Evolutionary conservation across 495 filamentous ascomycete species (phyloP).

Genomic region (Xanthoparmelia taractica): DNA sequence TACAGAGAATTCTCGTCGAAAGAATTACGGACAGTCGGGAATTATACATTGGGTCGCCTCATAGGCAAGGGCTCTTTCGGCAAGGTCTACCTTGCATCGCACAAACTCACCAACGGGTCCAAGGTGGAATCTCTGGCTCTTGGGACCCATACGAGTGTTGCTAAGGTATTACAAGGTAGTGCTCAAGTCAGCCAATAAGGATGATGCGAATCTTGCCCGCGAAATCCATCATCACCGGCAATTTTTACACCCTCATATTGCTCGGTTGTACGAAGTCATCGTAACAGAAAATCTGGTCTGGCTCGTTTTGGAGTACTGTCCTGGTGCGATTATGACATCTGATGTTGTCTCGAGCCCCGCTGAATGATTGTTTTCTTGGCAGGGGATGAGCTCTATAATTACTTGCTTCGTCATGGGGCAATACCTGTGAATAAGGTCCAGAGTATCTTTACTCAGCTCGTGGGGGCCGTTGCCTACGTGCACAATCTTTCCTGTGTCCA

Average conservation of each 20-base stretch:
- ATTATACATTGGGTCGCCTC: conserved; percentile 82
- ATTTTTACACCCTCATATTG: conserved; percentile 96
- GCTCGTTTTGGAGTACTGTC: conserved; percentile 95
- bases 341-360: conserved; percentile 6
- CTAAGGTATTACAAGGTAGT: conserved; percentile 59
- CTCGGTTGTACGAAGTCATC: conserved; percentile 92
- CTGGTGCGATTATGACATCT: conserved; percentile 51
- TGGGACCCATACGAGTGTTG: background rate
- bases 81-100: conserved; percentile 92
- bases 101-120: conserved; percentile 97
- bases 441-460: conserved; percentile 90
- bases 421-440: conserved; percentile 84
- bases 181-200: conserved; percentile 93
- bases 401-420: conserved; percentile 78
- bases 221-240: conserved; percentile 98
- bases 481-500: conserved; percentile 94
- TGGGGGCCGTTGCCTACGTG: conserved; percentile 91
- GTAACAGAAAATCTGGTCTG: conserved; percentile 92
- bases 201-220: conserved; percentile 87
- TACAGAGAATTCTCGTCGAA: conserved; percentile 86
- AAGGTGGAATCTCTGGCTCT: conserved; percentile 53
- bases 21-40: conserved; percentile 84
- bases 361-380: conserved; percentile 20
- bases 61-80: conserved; percentile 98
- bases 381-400: conserved; percentile 97